Evolutionary conservation across 805 yeast species (phyloP), one percentile per base, ranked within the genome.

Genomic region (Lipomyces kockii): DNA sequence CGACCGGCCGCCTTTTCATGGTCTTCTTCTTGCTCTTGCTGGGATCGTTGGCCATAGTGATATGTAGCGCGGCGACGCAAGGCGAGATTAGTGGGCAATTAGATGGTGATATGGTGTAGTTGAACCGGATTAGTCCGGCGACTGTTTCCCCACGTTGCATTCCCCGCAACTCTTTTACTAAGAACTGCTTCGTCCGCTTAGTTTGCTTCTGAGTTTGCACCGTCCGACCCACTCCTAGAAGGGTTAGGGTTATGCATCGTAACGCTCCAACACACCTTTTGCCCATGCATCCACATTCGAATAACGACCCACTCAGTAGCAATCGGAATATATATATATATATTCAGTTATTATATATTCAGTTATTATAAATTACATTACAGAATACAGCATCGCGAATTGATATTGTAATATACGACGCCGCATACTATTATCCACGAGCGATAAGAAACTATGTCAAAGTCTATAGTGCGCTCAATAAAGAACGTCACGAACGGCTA

Each of bases 401-500:
- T 43, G 0, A 9, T n/a, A n/a, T 17, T 43, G n/a, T 8, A 17
- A 22, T 17, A 17, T n/a, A 29, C 39, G 39, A 3, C 14, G 25
- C 49, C n/a, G 49, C 22, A 3, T 6, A 17, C 49, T 37, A 29
- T 29, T n/a, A n/a, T 43, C 22, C 49, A 8, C 11, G 7, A 17
- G 22, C 49, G 22, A n/a, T 43, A 43, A 43, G 22, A n/a, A n/a
- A 43, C 3, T 5, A 43, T 43, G 49, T 52, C 72, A 11, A 67
- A 67, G 20, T 64, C 66, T 35, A 55, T 69, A 20, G 68, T 69
- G 12, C 64, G 72, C 12, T 69, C 72, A 4, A 69, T 69, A 51
- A 93, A 92, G 79, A 94, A 94, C 77, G 93, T 89, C 34, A 88
- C 93, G 77, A 91, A 88, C 76, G 98, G 98, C 55, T 94, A 94